Evolutionary conservation across 345 rosid genomes (phyloP).

Genomic region (Hevea brasiliensis): DNA sequence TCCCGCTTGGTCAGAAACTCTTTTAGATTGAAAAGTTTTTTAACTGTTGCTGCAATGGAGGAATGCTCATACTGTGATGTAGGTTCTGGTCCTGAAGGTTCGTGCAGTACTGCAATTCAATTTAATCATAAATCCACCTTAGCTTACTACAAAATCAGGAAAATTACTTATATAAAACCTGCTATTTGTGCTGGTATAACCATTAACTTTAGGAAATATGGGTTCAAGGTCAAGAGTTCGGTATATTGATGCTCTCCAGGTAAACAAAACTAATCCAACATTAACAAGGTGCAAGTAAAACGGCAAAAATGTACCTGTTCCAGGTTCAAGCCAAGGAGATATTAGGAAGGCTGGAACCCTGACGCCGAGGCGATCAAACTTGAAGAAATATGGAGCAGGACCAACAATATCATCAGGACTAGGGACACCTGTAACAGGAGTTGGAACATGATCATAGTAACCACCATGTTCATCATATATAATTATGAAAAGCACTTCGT

Average conservation of each 20-base stretch:
- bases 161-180: too few species aligned
- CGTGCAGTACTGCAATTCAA: constrained; percentile 59
- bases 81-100: constrained; percentile 70
- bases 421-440: constrained; percentile 71
- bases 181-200: too few species aligned
- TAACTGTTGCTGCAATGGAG: constrained; percentile 74
- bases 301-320: constrained; percentile 47
- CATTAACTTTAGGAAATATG: too few species aligned
- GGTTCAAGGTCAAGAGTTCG: too few species aligned
- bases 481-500: constrained; percentile 58
- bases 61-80: constrained; percentile 86
- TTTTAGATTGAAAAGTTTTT: constrained; percentile 73
- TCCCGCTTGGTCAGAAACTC: constrained; percentile 80
- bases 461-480: constrained; percentile 92
- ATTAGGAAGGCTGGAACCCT: constrained; percentile 71
- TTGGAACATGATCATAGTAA: constrained; percentile 84
- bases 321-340: constrained; percentile 85
- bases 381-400: constrained; percentile 57
- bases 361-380: constrained; percentile 79
- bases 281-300: not conserved
- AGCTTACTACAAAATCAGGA: not conserved
- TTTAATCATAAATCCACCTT: not conserved
- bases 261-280: too few species aligned
- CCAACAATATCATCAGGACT: constrained; percentile 75
- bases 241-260: too few species aligned